A percentile compares a stretch with the other conserved stretches of the same genome.
Evolutionary conservation across 768 basidiomycete genomes (phyloP).

Genomic region (Lentinula sp.): DNA sequence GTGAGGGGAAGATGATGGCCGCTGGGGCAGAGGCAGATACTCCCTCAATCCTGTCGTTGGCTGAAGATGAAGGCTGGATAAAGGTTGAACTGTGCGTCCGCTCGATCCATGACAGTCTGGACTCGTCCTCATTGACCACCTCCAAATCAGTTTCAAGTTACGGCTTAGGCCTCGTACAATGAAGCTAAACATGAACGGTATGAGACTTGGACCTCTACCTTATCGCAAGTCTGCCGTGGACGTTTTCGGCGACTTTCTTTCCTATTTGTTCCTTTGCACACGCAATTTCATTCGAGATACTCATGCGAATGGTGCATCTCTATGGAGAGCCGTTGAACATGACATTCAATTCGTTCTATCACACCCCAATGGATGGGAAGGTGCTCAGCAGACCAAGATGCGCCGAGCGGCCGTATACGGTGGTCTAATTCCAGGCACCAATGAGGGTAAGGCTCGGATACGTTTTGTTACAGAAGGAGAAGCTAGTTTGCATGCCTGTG

Average conservation of each 20-base stretch:
- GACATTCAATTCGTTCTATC: constrained; percentile 71
- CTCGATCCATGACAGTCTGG: not conserved
- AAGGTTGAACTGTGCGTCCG: constrained; percentile 65
- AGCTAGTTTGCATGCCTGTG: constrained; percentile 77
- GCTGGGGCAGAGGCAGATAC: constrained; percentile 77
- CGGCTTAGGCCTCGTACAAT: constrained; percentile 72
- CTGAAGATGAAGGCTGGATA: constrained; percentile 75
- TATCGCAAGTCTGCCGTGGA: constrained; percentile 62
- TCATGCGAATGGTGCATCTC: constrained; percentile 65
- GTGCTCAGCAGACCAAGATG: constrained; percentile 73
- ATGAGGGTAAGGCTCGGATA: constrained; percentile 66
- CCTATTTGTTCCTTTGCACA: constrained; percentile 70
- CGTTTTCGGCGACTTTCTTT: constrained; percentile 76
- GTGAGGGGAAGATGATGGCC: constrained; percentile 55
- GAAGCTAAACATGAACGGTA: constrained; percentile 80
- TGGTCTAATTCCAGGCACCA: constrained; percentile 68
- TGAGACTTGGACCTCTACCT: constrained; percentile 66
- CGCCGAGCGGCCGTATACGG: constrained; percentile 67
- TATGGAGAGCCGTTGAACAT: constrained; percentile 68
- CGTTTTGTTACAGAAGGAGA: constrained; percentile 82
- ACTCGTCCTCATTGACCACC: not conserved
- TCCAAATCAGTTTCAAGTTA: constrained; percentile 60
- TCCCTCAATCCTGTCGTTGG: constrained; percentile 48
- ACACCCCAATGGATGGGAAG: constrained; percentile 83
- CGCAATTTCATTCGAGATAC: constrained; percentile 73